Base-by-base conservation (phyloP, 805 yeast species). In the Metschnikowia proteae region DNA sequence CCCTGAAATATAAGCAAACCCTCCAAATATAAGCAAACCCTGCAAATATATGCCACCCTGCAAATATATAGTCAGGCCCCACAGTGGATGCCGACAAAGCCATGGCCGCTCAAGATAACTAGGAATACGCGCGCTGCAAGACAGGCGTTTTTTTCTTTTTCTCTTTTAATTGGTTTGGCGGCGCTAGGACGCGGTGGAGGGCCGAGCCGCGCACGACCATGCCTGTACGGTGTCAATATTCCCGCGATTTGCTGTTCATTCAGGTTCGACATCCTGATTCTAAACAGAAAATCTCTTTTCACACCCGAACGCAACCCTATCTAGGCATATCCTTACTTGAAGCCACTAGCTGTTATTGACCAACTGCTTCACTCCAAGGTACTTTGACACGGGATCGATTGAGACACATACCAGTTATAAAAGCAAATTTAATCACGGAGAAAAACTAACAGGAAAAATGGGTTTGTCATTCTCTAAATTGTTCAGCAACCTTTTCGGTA, bases 391-490 rank as follows among this genome's bases (percentile, higher is more conserved):
- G 36, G 36, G 43, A 34, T 43, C 17, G 46, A 34, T 43, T 43
- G 39, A 34, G 27, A 27, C 38, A 43, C 38, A 13, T 4, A 11
- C 11, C 38, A 33, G 29, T 26, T 33, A 11, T n/a, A 17, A 28
- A 10, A 33, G 31, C 23, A 42, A 33, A 10, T 35, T 35, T 43
- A 27, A 28, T 34, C 13, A 37, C 10, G 33, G 30, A 37, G 35
- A 38, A 38, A 36, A 48, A 37, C 22, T 11, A 31, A 27, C 38
- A 28, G 45, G 41, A 45, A 46, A 43, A 43, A 91, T 92, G 98
- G 98, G 98, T 81, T 79, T 91, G 75, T 87, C 90, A 63, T 83
- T 91, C 74, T 92, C 97, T 58, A 91, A 89, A 76, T 82, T 91
- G 75, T 86, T 92, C 71, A 84, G 84, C 73, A 92, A 91, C 82